Percentiles rank a stretch among this genome's conserved stretches.
phyloP scores from a whole-genome alignment of 257 asterid genomes.

The Forsythia viridissima region DNA sequence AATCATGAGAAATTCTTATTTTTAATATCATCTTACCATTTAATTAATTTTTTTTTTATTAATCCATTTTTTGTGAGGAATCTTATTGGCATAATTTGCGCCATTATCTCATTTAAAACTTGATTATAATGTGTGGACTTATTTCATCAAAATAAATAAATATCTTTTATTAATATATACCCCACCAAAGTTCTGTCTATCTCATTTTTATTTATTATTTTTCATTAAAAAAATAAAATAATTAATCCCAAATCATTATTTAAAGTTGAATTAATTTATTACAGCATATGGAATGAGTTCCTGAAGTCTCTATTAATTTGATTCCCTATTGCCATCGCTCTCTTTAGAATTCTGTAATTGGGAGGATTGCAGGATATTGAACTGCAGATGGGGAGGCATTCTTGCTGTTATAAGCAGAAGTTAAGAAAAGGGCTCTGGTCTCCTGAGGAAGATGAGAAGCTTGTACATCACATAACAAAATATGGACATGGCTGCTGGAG shows the following conservation, averaged over 20 bases:
- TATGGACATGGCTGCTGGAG: slow-evolving; percentile 98
- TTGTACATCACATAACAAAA: slow-evolving; percentile 69
- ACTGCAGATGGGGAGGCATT: slow-evolving; percentile 82
- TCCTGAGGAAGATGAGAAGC: slow-evolving; percentile 98
- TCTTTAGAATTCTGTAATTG: background rate
- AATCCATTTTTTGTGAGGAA: slow-evolving; percentile 5
- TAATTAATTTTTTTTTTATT: slow-evolving; percentile 17
- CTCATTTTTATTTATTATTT: slow-evolving; percentile 27
- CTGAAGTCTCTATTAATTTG: slow-evolving; percentile 32
- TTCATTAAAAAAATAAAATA: background rate
- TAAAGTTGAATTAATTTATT: slow-evolving; percentile 19
- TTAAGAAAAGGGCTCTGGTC: slow-evolving; percentile 96
- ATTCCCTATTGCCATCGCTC: slow-evolving; percentile 47
- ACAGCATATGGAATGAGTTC: background rate
- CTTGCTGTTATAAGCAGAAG: slow-evolving; percentile 89
- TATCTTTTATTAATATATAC: slow-evolving; percentile 45
- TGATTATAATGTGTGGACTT: background rate
- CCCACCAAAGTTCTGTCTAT: slow-evolving; percentile 82
- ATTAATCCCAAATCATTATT: slow-evolving; percentile 14
- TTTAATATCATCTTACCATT: background rate
- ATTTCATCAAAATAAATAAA: slow-evolving; percentile 38
- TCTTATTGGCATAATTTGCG: background rate
- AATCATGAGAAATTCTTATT: slow-evolving; percentile 36
- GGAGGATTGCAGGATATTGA: slow-evolving; percentile 22
- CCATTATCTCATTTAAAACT: background rate